These are phyloP conservation scores for Trifolium dubium DNA, from an alignment of 306 rosid species.

Conservation along the genomic window DNA sequence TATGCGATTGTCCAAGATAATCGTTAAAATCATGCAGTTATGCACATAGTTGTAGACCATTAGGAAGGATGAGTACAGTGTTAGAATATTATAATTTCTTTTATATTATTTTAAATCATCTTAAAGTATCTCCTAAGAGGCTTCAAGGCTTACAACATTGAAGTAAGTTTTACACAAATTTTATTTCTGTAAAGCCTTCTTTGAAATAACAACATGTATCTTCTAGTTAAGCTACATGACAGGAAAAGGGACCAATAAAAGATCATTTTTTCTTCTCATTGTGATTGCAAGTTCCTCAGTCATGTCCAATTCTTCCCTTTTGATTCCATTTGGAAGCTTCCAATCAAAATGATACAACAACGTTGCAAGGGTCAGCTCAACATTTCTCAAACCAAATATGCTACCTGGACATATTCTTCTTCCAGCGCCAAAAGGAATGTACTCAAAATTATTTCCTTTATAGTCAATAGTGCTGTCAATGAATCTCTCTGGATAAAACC, in stretches of 20 bases:
- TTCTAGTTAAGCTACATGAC: not conserved
- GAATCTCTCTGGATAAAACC: constrained; percentile 44
- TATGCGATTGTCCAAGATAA: not conserved
- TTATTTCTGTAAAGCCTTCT: no score
- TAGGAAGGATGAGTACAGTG: no score
- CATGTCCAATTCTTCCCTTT: constrained; percentile 32
- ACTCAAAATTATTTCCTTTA: not conserved
- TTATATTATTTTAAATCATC: no score
- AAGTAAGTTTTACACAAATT: constrained; percentile 15
- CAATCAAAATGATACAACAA: constrained; percentile 41
- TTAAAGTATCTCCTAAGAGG: no score
- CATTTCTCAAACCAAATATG: no score
- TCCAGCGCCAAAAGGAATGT: no score
- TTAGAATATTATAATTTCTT: no score
- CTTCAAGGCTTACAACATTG: not conserved
- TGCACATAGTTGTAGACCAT: not conserved
- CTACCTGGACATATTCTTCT: no score
- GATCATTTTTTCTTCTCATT: constrained; percentile 28
- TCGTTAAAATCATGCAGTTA: not conserved
- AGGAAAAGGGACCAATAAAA: not conserved
- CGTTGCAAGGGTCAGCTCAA: constrained; percentile 32
- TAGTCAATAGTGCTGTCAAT: constrained; percentile 27
- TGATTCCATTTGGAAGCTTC: constrained; percentile 33
- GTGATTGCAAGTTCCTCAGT: constrained; percentile 38
- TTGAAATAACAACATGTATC: not conserved